These are phyloP conservation scores for Dactylellina leptospora DNA, from an alignment of 2,329 filamentous ascomycete genomes.

Conservation along the genomic window DNA sequence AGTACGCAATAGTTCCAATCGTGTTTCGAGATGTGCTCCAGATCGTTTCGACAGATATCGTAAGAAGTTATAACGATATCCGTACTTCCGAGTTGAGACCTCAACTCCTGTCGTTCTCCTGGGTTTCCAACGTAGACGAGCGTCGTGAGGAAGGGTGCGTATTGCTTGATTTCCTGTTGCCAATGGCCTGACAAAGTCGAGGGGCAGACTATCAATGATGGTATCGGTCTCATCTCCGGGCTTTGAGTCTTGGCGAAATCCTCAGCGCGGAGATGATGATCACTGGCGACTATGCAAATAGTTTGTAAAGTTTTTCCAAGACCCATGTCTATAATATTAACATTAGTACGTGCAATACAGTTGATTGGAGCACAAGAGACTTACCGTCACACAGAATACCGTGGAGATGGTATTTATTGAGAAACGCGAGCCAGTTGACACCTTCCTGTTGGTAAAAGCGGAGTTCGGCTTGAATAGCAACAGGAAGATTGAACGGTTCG, in stretches of 20 bases:
- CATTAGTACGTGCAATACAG: conserved; percentile 25
- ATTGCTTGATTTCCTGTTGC: conserved; percentile 96
- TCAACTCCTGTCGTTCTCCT: conserved; percentile 76
- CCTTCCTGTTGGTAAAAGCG: conserved; percentile 98
- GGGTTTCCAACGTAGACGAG: conserved; percentile 92
- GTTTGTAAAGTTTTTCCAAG: conserved; percentile 97
- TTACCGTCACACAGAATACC: conserved; percentile 86
- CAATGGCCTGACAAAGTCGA: conserved; percentile 96
- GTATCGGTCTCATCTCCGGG: conserved; percentile 78
- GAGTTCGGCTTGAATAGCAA: conserved; percentile 94
- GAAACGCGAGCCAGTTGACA: conserved; percentile 97
- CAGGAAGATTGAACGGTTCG: conserved; percentile 89
- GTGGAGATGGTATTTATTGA: conserved; percentile 97
- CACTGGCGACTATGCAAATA: conserved; percentile 95
- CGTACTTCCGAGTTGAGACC: conserved; percentile 74
- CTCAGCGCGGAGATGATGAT: conserved; percentile 91
- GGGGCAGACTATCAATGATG: conserved; percentile 93
- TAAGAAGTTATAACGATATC: conserved; percentile 98
- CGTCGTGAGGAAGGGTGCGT: conserved; percentile 90
- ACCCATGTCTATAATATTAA: conserved; percentile 77
- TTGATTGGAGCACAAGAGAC: conserved; percentile 21
- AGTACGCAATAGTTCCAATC: conserved; percentile 98
- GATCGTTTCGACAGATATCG: conserved; percentile 95
- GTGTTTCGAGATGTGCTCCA: conserved; percentile 80
- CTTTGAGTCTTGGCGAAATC: conserved; percentile 85